These are phyloP conservation scores for Sicyos edulis DNA, from an alignment of 306 rosid species.

Conservation along the genomic window DNA sequence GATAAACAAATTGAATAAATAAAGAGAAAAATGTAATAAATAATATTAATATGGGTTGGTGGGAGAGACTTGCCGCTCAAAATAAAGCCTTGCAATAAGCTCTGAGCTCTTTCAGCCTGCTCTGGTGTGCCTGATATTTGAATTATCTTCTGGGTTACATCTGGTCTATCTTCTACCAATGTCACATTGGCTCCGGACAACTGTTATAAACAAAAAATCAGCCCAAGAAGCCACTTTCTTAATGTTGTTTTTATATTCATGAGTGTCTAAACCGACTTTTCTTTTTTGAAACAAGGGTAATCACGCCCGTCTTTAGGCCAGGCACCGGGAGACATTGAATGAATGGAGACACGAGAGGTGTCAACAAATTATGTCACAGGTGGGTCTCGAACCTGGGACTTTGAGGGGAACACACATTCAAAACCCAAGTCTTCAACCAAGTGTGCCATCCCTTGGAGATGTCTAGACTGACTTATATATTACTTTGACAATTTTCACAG, in stretches of 20 bases:
- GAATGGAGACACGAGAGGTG: too few relatives aligned
- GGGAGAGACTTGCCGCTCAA: slow-evolving; percentile 70
- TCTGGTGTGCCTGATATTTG: slow-evolving; percentile 92
- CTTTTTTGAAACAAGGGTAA: too few relatives aligned
- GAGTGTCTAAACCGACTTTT: too few relatives aligned
- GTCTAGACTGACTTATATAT: too few relatives aligned
- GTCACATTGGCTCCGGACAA: slow-evolving; percentile 92
- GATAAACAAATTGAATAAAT: not conserved
- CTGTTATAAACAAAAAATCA: slow-evolving; percentile 38
- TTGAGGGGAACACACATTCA: too few relatives aligned
- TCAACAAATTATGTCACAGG: too few relatives aligned
- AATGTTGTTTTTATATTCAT: not conserved
- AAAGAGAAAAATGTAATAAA: not conserved
- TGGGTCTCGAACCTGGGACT: too few relatives aligned
- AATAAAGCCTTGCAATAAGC: slow-evolving; percentile 95
- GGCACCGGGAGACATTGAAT: too few relatives aligned
- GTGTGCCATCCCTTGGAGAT: too few relatives aligned
- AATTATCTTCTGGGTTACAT: slow-evolving; percentile 63
- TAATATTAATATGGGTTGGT: not conserved
- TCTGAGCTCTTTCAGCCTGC: slow-evolving; percentile 96
- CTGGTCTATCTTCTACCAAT: slow-evolving; percentile 80
- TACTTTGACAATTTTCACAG: too few relatives aligned
- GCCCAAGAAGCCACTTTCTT: not conserved
- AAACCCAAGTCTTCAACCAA: too few relatives aligned
- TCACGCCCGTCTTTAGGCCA: too few relatives aligned